Evolutionary conservation across 2,329 filamentous ascomycete genomes (phyloP), one percentile per base, ranked within the genome.

Genomic region (Phaeoacremonium minimum): DNA sequence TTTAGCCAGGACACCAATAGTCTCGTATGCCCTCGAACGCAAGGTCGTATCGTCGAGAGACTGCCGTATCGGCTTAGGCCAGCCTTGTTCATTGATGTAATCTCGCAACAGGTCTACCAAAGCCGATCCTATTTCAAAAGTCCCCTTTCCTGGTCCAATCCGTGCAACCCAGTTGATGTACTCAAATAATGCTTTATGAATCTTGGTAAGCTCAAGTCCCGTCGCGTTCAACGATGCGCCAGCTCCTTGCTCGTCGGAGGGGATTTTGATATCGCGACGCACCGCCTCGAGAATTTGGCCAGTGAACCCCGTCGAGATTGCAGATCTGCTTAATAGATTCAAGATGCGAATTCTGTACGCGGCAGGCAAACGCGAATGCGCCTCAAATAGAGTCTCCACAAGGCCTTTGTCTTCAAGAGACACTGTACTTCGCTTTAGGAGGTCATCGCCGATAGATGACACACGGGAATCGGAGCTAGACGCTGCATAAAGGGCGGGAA

Each of bases 151-250:
- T 1, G 80, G 73, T 7, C 83, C 86, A 48, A 88, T 80, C 19
- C 84, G 79, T 8, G 90, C 86, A 9, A 93, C 80, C 78, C 90
- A 97, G 35, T 87, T 86, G 38, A 95, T 77, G 49, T 91, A 95
- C 28, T 83, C 78, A 50, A 97, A 93, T 4, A 95, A 73, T 1
- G 90, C 87, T 31, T 80, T 83, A 46, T 89, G 79, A 8, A 96
- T 73, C 56, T 93, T 94, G 2, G 79, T 75, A 3, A 80, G 80
- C 58, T 95, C 89, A 7, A 91, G 69, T 1, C 82, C 80, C 19
- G 73, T 75, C 8, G 70, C 67, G 47, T 61, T 38, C 38, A 56
- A 26, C 58, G 45, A 37, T 50, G 22, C n/a, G n/a, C 9, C n/a
- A 26, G 9, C 22, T 45, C 36, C 50, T 46, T 34, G 48, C 31